Evolutionary conservation across 108 stramenopile species (phyloP).

Genomic region (Conticribra weissflogii): DNA sequence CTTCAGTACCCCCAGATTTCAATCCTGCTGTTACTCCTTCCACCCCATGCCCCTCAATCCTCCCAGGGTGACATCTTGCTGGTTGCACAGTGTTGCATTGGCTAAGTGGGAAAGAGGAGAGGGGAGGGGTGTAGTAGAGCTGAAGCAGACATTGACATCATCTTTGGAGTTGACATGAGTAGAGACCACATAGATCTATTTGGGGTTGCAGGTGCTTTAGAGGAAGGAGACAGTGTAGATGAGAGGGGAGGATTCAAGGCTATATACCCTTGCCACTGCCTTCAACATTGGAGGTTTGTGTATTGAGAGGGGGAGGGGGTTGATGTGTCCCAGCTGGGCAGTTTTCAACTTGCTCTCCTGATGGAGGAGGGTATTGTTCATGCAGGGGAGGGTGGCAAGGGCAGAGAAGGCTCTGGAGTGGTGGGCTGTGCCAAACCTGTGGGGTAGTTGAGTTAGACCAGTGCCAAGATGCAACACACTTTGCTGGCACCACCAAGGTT

Average conservation of each 20-base stretch:
- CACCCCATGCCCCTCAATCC: conserved; percentile 31
- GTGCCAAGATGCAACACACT: too few species aligned
- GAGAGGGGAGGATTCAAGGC: conserved; percentile 39
- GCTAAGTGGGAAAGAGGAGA: conserved; percentile 25
- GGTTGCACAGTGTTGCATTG: conserved; percentile 25
- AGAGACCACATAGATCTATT: conserved; percentile 41
- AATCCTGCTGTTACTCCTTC: neutral
- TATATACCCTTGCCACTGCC: conserved; percentile 11
- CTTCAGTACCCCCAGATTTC: conserved; percentile 28
- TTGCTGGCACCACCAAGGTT: too few species aligned
- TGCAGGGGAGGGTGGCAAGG: conserved; percentile 15
- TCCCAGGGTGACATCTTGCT: conserved; percentile 43
- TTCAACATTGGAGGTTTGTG: neutral
- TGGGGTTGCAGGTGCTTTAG: conserved; percentile 37
- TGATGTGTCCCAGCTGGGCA: conserved; percentile 40
- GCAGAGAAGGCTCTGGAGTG: conserved; percentile 35
- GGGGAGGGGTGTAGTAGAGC: conserved; percentile 18
- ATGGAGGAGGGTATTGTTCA: conserved; percentile 33
- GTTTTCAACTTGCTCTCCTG: conserved; percentile 25
- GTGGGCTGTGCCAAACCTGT: conserved; percentile 35
- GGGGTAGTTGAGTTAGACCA: neutral
- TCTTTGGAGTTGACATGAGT: conserved; percentile 28
- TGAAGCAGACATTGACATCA: neutral
- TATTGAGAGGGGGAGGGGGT: conserved; percentile 29
- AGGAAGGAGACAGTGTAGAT: conserved; percentile 41